Conservation (phyloP, 805 yeast genomes). For the Candida bentonensis region DNA sequence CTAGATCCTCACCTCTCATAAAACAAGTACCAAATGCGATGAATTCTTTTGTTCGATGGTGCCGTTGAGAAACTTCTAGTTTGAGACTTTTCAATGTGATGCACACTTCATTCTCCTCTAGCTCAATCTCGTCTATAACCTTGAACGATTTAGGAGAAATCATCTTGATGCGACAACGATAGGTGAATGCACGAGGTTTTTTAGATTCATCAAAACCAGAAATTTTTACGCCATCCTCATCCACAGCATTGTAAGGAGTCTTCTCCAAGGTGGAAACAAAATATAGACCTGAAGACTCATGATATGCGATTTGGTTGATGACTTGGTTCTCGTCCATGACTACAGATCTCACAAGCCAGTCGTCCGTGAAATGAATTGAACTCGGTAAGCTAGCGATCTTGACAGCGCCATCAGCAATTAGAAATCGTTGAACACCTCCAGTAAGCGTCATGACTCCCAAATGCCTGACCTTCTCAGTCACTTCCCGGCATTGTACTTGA, state of each 20-base stretch:
- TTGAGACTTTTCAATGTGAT: constrained; percentile 40
- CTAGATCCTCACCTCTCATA: constrained; percentile 64
- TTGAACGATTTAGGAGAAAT: constrained; percentile 68
- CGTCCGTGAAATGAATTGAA: neutral
- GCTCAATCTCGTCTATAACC: constrained; percentile 52
- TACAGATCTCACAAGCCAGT: neutral
- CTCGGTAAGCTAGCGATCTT: neutral
- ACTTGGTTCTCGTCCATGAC: neutral
- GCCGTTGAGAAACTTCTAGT: constrained; percentile 26
- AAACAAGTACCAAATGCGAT: constrained; percentile 69
- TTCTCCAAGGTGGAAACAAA: constrained; percentile 47
- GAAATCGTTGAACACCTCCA: neutral
- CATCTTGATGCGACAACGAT: constrained; percentile 46
- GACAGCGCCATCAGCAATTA: neutral
- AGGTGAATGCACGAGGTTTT: constrained; percentile 38
- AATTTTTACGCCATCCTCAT: constrained; percentile 57
- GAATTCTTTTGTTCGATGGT: constrained; percentile 39
- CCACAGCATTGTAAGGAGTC: constrained; percentile 43
- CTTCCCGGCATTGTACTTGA: neutral
- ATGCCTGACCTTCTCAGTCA: neutral
- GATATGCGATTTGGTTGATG: constrained; percentile 41
- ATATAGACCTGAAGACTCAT: constrained; percentile 48
- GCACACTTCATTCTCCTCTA: constrained; percentile 56
- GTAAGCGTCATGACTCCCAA: neutral
- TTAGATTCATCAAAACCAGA: constrained; percentile 39